Conservation (phyloP, 208 protist genomes). For the Acanthamoeba lenticulata region DNA sequence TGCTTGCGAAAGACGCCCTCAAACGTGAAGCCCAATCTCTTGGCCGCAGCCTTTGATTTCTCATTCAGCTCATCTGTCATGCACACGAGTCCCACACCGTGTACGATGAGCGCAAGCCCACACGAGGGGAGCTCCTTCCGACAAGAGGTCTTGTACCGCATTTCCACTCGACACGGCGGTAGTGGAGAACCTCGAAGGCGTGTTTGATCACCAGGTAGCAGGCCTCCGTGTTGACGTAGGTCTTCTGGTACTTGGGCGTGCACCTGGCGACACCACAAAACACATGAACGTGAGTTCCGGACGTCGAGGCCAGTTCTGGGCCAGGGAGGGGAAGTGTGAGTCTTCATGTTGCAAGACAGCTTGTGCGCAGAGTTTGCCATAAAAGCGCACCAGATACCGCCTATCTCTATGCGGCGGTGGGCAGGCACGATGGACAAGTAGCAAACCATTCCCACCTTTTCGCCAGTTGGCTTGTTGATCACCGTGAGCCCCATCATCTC, state of each 20-base stretch:
- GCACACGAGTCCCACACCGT: too few species aligned
- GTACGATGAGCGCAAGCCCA: not conserved
- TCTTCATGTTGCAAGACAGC: not conserved
- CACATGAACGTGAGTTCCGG: not conserved
- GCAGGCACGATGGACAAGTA: constrained; percentile 29
- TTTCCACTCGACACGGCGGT: constrained; percentile 69
- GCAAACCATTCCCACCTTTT: constrained; percentile 39
- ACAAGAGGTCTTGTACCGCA: not conserved
- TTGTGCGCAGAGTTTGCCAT: not conserved
- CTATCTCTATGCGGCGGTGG: constrained; percentile 32
- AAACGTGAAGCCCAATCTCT: constrained; percentile 61
- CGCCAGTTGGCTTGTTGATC: constrained; percentile 4
- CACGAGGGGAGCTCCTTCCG: not conserved
- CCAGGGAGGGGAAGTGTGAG: too few species aligned
- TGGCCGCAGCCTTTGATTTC: constrained; percentile 21
- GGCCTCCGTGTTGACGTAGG: constrained; percentile 35
- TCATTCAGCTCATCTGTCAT: too few species aligned
- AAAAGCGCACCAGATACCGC: not conserved
- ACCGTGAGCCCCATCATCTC: not conserved
- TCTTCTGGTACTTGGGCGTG: constrained; percentile 51
- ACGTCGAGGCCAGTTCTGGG: not conserved
- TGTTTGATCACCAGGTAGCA: constrained; percentile 52
- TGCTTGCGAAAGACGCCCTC: constrained; percentile 70
- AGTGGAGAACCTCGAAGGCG: constrained; percentile 69
- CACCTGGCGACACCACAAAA: not conserved